Base-by-base conservation (phyloP, 306 rosid species). In the Vigna unguiculata region DNA sequence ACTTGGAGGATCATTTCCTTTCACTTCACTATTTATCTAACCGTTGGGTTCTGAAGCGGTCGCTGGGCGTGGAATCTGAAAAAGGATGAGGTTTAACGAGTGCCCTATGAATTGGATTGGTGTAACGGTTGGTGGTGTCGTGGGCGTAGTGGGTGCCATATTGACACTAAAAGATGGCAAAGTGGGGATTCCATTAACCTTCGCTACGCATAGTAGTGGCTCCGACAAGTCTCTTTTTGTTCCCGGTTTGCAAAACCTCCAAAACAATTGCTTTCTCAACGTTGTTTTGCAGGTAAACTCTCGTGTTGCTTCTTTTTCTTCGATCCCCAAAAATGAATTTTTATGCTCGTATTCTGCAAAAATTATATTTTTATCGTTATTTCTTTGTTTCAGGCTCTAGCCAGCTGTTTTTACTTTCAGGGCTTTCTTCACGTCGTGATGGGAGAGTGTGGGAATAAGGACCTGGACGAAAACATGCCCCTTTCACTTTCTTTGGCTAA, bases 191-290 rank as follows among this genome's bases (percentile, higher is more conserved):
- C 83, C 85, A 57, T 66, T 54, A 68, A 36, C 53, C 80, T 78
- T 58, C 28, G 69, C 22, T 20, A 20, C 41, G 22, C 28, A 74
- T 28, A 45, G 41, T 79, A 48, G 49, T 79, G 38, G 49, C 57
- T 20, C 58, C 4, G 71, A 83, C 75, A 83, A 84, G 5, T 55
- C 76, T 47, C 41, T 55, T 11, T 71, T 72, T 48, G 81, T 92
- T 15, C 97, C 97, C 3, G 97, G 98, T 2, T 85, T 95, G 85
- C 93, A 87, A 24, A 95, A 95, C 67, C 91, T 92, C 19, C 88
- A 81, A 15, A 95, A 89, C 71, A 95, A 92, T 85, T 95, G 97
- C 30, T 95, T 89, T 58, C 88, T 95, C 40, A 90, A 95, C 76
- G 97, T 92, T 7, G 87, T 95, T 87, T 83, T 95, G 72, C 97